Base-by-base conservation (phyloP, 495 filamentous ascomycete species). In the Lepraria neglecta region DNA sequence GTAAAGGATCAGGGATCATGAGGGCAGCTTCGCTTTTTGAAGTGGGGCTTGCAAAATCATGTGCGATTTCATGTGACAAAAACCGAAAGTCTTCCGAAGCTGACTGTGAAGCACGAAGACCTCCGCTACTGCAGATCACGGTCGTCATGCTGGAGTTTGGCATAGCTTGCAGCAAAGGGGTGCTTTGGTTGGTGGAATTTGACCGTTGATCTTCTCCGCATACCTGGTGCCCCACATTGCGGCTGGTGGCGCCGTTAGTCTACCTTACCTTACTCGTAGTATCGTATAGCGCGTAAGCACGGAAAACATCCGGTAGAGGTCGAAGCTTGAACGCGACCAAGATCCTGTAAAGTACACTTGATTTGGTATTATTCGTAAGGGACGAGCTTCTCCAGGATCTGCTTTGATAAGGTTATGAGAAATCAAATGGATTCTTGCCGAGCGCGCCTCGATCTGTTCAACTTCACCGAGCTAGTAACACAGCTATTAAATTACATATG, bases 401-500 rank as follows among this genome's bases (percentile, higher is more conserved):
- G 44, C 44, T n/a, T 5, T 42, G 38, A 42, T 1, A 42, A 42
- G 9, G 38, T 1, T 5, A 3, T 45, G 15, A 21, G 21, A 19
- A 11, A 33, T 38, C 3, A 3, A 31, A 38, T 38, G 30, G 30
- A 35, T 38, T n/a, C n/a, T 38, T 24, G 51, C 51, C 31, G 12
- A 38, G 31, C 30, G 31, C 30, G 6, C 30, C 35, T 31, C 19
- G 14, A 30, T 6, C 55, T 50, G 3, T 6, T 4, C 33, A 2
- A 17, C 30, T 33, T 45, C 17, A 31, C 4, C 31, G 30, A 61
- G 35, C 56, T 65, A 65, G 19, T 61, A 65, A 47, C 52, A 61
- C 63, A 61, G 52, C 28, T 24, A 28, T 53, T 40, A 58, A 65
- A 65, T 35, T 61, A 65, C 63, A 61, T 9, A 17, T 33, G 48